Evolutionary conservation across 164 flowering plant species (phyloP).

Genomic region (Santalum album): DNA sequence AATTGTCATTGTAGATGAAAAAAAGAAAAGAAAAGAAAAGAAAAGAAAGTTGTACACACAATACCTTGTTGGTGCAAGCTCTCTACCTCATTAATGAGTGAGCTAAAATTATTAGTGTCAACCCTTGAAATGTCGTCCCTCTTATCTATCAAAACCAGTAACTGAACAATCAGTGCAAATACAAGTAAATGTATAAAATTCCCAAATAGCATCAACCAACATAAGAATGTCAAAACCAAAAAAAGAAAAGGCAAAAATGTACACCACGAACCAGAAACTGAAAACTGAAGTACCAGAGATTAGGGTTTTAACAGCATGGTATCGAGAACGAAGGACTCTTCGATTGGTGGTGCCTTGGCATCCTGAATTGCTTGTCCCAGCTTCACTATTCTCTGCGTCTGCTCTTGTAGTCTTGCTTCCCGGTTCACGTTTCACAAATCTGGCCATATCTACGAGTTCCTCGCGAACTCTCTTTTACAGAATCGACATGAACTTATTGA

Average conservation of each 20-base stretch:
- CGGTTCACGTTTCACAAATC: neutral
- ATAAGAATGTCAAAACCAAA: neutral
- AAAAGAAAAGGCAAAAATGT: constrained; percentile 1
- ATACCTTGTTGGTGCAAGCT: constrained; percentile 58
- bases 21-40: no score
- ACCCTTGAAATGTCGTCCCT: constrained; percentile 44
- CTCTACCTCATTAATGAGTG: constrained; percentile 55
- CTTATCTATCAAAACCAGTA: constrained; percentile 34
- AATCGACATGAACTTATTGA: no score
- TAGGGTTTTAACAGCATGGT: constrained; percentile 33
- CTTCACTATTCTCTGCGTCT: neutral
- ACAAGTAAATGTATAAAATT: no score
- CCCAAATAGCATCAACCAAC: no score
- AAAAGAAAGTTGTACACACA: no score
- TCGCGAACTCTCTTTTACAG: neutral
- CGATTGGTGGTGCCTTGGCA: constrained; percentile 19
- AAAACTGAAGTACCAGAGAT: constrained; percentile 29
- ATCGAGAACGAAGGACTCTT: constrained; percentile 44
- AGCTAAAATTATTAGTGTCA: constrained; percentile 45
- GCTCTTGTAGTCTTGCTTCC: neutral
- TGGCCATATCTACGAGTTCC: neutral
- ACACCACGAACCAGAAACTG: neutral
- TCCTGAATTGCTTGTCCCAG: neutral
- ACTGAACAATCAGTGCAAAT: no score
- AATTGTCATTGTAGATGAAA: no score